These are phyloP conservation scores for Starmerella vaccinii DNA, from an alignment of 805 yeast species.

Conservation along the genomic window DNA sequence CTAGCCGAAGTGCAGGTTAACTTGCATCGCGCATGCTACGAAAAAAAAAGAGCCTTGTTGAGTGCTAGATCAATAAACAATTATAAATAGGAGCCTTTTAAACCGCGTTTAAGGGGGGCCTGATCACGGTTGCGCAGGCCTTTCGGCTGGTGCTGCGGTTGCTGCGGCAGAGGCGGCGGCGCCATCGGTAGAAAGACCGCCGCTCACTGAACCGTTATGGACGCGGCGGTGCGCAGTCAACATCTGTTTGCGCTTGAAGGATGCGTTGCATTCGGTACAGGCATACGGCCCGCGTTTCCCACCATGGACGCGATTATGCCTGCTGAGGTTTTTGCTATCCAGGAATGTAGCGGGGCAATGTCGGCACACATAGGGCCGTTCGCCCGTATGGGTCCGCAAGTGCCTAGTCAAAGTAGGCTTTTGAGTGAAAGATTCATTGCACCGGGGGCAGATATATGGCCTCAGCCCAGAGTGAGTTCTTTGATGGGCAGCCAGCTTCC, in stretches of 20 bases:
- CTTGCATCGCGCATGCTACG: too few relatives aligned
- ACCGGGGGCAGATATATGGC: background rate
- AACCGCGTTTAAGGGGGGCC: too few relatives aligned
- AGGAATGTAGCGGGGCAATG: conserved; percentile 2
- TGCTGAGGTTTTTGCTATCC: conserved; percentile 1
- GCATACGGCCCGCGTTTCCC: conserved; percentile 2
- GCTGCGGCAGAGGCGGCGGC: too few relatives aligned
- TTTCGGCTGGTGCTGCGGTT: too few relatives aligned
- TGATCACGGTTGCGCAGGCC: too few relatives aligned
- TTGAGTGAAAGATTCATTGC: conserved; percentile 1
- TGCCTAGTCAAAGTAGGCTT: background rate
- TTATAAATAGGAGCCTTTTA: too few relatives aligned
- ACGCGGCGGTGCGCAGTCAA: background rate
- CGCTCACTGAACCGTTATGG: background rate
- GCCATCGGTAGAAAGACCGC: background rate
- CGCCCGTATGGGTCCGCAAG: conserved; percentile 4
- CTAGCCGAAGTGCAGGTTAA: background rate
- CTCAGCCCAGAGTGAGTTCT: conserved; percentile 1
- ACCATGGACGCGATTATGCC: background rate
- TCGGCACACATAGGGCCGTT: background rate
- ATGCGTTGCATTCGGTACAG: background rate
- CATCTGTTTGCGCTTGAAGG: conserved; percentile 6
- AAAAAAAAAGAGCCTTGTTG: too few relatives aligned
- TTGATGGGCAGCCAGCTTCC: conserved; percentile 4
- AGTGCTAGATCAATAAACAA: too few relatives aligned